A percentile compares a stretch with the other conserved stretches of the same genome.
Evolutionary conservation across 2,329 filamentous ascomycete genomes (phyloP).

Genomic region (Aspergillus fumigatus): DNA sequence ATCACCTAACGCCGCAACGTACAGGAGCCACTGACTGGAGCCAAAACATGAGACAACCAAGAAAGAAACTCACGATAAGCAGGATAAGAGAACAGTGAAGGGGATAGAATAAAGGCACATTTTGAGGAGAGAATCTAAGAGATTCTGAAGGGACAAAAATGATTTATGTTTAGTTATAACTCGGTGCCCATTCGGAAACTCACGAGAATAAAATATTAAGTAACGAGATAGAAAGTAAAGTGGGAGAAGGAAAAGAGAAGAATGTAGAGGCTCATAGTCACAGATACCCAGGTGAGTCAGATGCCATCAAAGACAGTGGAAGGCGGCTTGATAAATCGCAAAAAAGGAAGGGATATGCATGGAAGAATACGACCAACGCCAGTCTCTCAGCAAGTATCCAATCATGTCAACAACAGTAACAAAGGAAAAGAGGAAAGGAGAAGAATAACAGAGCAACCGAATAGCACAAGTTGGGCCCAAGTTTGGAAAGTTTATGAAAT

Average conservation of each 20-base stretch:
- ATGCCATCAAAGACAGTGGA: background rate
- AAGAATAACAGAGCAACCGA: slow-evolving; percentile 18
- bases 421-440: slow-evolving; percentile 14
- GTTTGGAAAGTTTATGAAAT: slow-evolving; percentile 23
- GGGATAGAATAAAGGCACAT: slow-evolving; percentile 2
- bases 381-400: slow-evolving; percentile 29
- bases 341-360: slow-evolving; percentile 21
- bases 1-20: slow-evolving; percentile 12
- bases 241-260: slow-evolving; percentile 18
- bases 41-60: slow-evolving; percentile 5
- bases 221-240: slow-evolving; percentile 20
- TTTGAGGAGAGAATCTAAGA: background rate
- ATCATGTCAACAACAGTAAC: slow-evolving; percentile 18
- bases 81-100: slow-evolving; percentile 11
- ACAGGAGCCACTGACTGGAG: slow-evolving; percentile 2
- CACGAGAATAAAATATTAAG: slow-evolving; percentile 19
- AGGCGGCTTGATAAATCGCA: background rate
- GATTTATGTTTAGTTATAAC: slow-evolving; percentile 5
- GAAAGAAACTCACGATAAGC: slow-evolving; percentile 4
- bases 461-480: slow-evolving; percentile 10
- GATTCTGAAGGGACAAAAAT: slow-evolving; percentile 10
- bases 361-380: slow-evolving; percentile 34
- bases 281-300: slow-evolving; percentile 1
- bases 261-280: slow-evolving; percentile 9
- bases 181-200: background rate